phyloP scores from a whole-genome alignment of 2,329 filamentous ascomycete genomes.

The Beauveria varroae region DNA sequence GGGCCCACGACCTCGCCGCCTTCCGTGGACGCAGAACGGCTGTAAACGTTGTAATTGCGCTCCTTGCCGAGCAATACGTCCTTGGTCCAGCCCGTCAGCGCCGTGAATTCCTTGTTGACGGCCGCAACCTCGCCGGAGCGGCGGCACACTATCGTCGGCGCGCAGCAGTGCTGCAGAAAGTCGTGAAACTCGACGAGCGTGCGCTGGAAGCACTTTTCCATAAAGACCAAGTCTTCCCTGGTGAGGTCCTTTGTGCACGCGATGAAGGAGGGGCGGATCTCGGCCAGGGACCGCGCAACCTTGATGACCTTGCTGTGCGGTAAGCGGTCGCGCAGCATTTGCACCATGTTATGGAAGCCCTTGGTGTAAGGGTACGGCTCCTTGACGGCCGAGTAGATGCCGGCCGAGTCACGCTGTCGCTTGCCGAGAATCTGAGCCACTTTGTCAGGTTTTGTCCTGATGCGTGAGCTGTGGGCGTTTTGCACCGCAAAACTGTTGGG shows the following conservation, averaged over 20 bases:
- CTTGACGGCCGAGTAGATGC: slow-evolving; percentile 82
- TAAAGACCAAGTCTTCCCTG: slow-evolving; percentile 84
- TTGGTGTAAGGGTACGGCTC: slow-evolving; percentile 87
- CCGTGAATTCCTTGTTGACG: slow-evolving; percentile 94
- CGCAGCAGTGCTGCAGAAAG: slow-evolving; percentile 80
- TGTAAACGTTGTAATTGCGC: slow-evolving; percentile 81
- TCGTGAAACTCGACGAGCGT: slow-evolving; percentile 91
- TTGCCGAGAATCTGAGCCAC: slow-evolving; percentile 48
- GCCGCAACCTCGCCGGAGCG: slow-evolving; percentile 92
- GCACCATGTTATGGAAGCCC: slow-evolving; percentile 83
- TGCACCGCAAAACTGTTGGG: slow-evolving; percentile 18
- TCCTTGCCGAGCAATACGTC: slow-evolving; percentile 82
- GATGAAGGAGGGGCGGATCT: slow-evolving; percentile 88
- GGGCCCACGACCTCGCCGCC: slow-evolving; percentile 22
- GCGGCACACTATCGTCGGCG: slow-evolving; percentile 84
- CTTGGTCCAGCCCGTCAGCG: slow-evolving; percentile 89
- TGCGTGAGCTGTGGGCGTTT: slow-evolving; percentile 23
- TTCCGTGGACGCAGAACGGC: slow-evolving; percentile 37
- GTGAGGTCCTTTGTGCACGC: slow-evolving; percentile 85
- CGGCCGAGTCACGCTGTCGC: slow-evolving; percentile 64
- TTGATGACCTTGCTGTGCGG: slow-evolving; percentile 67
- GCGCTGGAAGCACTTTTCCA: slow-evolving; percentile 95
- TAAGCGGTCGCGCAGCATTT: slow-evolving; percentile 71
- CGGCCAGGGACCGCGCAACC: slow-evolving; percentile 81
- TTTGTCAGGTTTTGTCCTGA: slow-evolving; percentile 38